Percentiles rank a stretch among this genome's conserved stretches.
phyloP scores from a whole-genome alignment of 108 stramenopile species.

The Cylindrotheca fusiformis region DNA sequence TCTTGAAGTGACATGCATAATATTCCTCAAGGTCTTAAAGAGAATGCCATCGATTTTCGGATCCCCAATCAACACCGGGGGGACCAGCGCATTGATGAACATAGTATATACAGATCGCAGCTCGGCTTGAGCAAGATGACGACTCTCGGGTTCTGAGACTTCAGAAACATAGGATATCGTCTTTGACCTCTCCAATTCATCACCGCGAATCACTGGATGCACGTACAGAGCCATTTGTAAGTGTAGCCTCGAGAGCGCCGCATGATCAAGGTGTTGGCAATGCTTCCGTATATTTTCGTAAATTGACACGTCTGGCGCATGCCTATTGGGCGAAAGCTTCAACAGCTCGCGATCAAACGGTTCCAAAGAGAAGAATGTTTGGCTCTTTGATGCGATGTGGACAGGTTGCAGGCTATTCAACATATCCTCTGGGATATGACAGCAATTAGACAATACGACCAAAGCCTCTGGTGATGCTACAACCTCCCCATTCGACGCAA shows the following conservation, averaged over 20 bases:
- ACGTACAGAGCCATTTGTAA: conserved; percentile 66
- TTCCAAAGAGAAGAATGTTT: background rate
- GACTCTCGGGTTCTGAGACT: conserved; percentile 14
- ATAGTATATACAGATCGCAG: conserved; percentile 60
- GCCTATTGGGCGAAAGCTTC: conserved; percentile 3
- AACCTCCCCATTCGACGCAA: conserved; percentile 42
- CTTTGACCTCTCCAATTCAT: conserved; percentile 45
- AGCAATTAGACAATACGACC: conserved; percentile 1
- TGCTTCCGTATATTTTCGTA: conserved; percentile 15
- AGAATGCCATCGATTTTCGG: conserved; percentile 17
- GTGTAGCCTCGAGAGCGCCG: conserved; percentile 38
- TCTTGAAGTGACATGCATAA: conserved; percentile 58
- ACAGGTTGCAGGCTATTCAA: conserved; percentile 1
- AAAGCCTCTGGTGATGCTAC: conserved; percentile 26
- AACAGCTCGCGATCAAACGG: background rate
- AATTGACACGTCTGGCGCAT: conserved; percentile 7
- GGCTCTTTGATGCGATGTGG: background rate
- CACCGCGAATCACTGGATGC: conserved; percentile 69
- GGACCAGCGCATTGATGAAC: conserved; percentile 48
- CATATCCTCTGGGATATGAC: conserved; percentile 5
- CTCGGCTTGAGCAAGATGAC: conserved; percentile 64
- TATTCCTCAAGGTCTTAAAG: conserved; percentile 55
- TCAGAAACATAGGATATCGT: background rate
- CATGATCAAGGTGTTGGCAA: conserved; percentile 35
- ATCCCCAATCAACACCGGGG: conserved; percentile 13